Conservation (phyloP, 305 asterid genomes). For the Solanum hybrid region DNA sequence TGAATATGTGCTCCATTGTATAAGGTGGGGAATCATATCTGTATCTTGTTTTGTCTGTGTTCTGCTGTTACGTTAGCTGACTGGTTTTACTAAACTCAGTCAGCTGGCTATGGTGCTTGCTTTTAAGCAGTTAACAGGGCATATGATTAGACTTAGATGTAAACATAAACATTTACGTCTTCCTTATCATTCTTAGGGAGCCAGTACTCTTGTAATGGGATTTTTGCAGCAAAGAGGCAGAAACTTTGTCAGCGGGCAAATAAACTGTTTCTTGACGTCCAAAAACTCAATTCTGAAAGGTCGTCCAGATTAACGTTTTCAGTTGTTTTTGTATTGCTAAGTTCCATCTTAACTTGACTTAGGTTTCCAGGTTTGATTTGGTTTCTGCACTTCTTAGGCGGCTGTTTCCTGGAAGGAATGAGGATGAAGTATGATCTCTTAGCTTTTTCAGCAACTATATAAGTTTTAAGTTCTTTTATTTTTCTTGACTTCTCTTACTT, state of each 20-base stretch:
- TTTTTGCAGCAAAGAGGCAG: slow-evolving; percentile 51
- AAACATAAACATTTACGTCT: not conserved
- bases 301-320: slow-evolving; percentile 19
- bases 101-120: not conserved
- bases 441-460: slow-evolving; percentile 2
- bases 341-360: slow-evolving; percentile 16
- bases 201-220: slow-evolving; percentile 36
- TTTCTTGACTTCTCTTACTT: not conserved
- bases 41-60: not conserved
- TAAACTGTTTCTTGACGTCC: slow-evolving; percentile 26
- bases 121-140: not conserved
- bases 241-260: slow-evolving; percentile 44
- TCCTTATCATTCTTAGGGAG: slow-evolving; percentile 31
- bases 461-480: not conserved
- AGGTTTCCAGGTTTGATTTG: slow-evolving; percentile 53
- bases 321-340: slow-evolving; percentile 13
- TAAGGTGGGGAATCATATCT: not conserved
- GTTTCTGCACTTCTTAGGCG: slow-evolving; percentile 47
- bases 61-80: not conserved
- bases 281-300: slow-evolving; percentile 42
- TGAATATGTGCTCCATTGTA: not conserved
- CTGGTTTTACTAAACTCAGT: not conserved
- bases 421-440: slow-evolving; percentile 32
- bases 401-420: slow-evolving; percentile 35
- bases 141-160: not conserved